A percentile compares a stretch with the other conserved stretches of the same genome.
Conservation (phyloP, 805 yeast species). For the Barnettozyma siamensis region DNA sequence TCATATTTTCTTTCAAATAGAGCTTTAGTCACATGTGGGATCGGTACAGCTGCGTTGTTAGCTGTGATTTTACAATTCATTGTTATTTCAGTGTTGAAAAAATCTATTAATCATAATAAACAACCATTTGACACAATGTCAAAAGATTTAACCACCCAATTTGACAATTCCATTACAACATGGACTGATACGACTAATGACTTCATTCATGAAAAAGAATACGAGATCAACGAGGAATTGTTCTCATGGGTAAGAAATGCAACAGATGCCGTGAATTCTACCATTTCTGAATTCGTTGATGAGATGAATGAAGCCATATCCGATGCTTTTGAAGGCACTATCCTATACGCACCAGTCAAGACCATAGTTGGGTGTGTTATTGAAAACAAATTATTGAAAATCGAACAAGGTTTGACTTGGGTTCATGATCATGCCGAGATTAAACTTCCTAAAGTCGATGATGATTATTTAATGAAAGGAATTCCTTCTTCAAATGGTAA, state of each 20-base stretch:
- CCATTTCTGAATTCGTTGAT: conserved; percentile 50
- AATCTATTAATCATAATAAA: conserved; percentile 9
- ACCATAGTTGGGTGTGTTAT: conserved; percentile 75
- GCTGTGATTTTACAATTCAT: conserved; percentile 49
- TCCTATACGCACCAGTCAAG: conserved; percentile 55
- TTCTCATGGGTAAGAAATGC: conserved; percentile 62
- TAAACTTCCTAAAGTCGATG: conserved; percentile 46
- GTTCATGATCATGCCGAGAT: conserved; percentile 57
- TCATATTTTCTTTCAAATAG: conserved; percentile 46
- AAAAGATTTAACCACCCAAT: conserved; percentile 7
- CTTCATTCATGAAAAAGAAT: conserved; percentile 44
- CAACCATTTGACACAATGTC: conserved; percentile 15
- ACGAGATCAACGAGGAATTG: conserved; percentile 51
- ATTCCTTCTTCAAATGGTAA: conserved; percentile 8
- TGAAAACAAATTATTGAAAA: conserved; percentile 59
- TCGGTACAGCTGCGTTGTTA: conserved; percentile 54
- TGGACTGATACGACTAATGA: conserved; percentile 58
- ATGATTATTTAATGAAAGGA: conserved; percentile 24
- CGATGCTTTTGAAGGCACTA: conserved; percentile 61
- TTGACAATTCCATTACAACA: conserved; percentile 29
- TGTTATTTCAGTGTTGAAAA: conserved; percentile 32
- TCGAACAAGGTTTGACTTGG: conserved; percentile 79
- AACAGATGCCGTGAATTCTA: conserved; percentile 51
- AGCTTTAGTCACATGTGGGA: conserved; percentile 42
- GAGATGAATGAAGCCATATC: conserved; percentile 55